Percentiles rank a stretch among this genome's conserved stretches.
Evolutionary conservation across 2,329 filamentous ascomycete species (phyloP).

Genomic region (Lachnellula subtilissima): DNA sequence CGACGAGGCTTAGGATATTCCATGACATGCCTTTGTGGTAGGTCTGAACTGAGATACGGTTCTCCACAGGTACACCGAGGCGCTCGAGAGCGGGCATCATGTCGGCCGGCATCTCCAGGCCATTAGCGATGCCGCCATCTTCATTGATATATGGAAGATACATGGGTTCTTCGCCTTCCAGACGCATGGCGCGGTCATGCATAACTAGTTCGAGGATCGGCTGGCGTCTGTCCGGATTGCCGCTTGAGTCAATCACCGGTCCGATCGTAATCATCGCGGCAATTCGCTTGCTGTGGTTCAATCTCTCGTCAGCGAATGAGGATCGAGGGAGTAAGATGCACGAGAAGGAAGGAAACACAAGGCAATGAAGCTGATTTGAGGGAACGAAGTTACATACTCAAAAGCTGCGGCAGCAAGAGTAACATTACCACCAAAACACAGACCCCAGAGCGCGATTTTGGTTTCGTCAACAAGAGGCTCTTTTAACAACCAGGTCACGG

Average conservation of each 20-base stretch:
- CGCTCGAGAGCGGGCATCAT: not conserved
- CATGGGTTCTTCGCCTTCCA: slow-evolving; percentile 35
- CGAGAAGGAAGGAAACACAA: too few species aligned
- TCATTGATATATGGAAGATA: slow-evolving; percentile 25
- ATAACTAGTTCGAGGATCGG: not conserved
- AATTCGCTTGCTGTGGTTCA: not conserved
- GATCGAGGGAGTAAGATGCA: not conserved
- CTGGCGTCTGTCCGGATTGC: not conserved
- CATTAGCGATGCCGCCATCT: not conserved
- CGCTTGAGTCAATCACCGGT: not conserved
- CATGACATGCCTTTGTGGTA: not conserved
- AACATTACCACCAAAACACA: slow-evolving; percentile 34
- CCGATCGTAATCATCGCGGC: not conserved
- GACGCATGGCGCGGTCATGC: slow-evolving; percentile 27
- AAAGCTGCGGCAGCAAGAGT: slow-evolving; percentile 34
- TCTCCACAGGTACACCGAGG: not conserved
- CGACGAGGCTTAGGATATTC: not conserved
- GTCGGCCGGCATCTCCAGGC: not conserved
- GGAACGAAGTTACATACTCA: slow-evolving; percentile 22
- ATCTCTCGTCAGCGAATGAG: not conserved
- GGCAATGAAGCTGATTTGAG: too few species aligned
- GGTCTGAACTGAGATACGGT: not conserved
- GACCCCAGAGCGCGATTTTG: slow-evolving; percentile 34
- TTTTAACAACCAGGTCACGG: slow-evolving; percentile 32
- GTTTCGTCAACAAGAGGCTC: slow-evolving; percentile 26